These are phyloP conservation scores for Yamadazyma takamatsuzukensis DNA, from an alignment of 805 yeast genomes.

Conservation along the genomic window DNA sequence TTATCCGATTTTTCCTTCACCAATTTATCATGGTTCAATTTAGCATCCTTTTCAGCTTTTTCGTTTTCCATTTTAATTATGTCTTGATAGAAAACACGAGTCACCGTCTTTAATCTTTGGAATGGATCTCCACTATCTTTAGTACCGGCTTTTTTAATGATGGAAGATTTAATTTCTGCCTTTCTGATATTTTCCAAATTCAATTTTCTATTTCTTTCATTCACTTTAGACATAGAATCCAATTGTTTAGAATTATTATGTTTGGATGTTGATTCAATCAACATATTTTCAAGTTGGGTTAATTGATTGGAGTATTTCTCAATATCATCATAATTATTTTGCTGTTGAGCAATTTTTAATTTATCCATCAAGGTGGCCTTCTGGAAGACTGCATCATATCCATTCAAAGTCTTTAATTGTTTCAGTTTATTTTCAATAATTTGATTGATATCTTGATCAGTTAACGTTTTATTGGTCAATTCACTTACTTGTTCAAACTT, in stretches of 20 bases:
- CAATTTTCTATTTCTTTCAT: constrained; percentile 79
- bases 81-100: constrained; percentile 72
- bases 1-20: constrained; percentile 41
- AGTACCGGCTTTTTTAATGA: constrained; percentile 45
- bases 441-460: constrained; percentile 70
- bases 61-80: constrained; percentile 55
- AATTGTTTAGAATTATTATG: constrained; percentile 34
- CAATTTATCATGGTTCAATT: constrained; percentile 38
- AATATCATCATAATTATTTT: constrained; percentile 35
- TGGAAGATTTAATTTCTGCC: constrained; percentile 70
- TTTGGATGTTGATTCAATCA: constrained; percentile 37
- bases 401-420: constrained; percentile 41
- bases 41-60: constrained; percentile 53
- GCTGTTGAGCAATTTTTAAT: constrained; percentile 69
- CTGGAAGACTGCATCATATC: constrained; percentile 66
- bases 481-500: constrained; percentile 60
- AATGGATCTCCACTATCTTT: constrained; percentile 72
- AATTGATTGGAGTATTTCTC: constrained; percentile 29
- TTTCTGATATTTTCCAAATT: constrained; percentile 73
- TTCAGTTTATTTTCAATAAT: constrained; percentile 72
- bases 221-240: constrained; percentile 63
- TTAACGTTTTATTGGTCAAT: constrained; percentile 63
- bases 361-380: constrained; percentile 71
- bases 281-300: constrained; percentile 44
- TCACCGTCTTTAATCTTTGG: constrained; percentile 81